phyloP scores from a whole-genome alignment of 805 yeast genomes.

The Ascoidea tarda region DNA sequence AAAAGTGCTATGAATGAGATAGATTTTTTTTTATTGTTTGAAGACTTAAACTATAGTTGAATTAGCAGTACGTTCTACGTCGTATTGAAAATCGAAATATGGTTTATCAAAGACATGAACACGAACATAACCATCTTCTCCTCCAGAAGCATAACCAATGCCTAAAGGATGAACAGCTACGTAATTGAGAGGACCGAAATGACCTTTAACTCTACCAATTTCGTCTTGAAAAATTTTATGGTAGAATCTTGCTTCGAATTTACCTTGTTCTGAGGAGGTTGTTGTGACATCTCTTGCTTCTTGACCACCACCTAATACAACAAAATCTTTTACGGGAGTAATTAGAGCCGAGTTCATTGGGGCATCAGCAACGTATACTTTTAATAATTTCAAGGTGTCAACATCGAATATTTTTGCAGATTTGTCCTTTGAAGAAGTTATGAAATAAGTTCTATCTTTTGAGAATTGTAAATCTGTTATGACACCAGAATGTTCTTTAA shows the following conservation, averaged over 20 bases:
- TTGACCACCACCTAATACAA: slow-evolving; percentile 97
- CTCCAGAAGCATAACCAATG: slow-evolving; percentile 87
- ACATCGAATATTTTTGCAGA: slow-evolving; percentile 67
- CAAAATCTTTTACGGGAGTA: slow-evolving; percentile 84
- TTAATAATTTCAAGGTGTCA: slow-evolving; percentile 56
- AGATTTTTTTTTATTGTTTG: not conserved
- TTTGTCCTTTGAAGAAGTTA: slow-evolving; percentile 89
- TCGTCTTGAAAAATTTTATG: slow-evolving; percentile 94
- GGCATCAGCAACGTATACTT: slow-evolving; percentile 74
- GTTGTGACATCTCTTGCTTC: slow-evolving; percentile 98
- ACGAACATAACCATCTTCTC: slow-evolving; percentile 96
- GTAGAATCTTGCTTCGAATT: slow-evolving; percentile 90
- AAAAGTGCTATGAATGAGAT: too few relatives aligned
- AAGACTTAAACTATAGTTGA: slow-evolving; percentile 15
- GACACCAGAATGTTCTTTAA: slow-evolving; percentile 59
- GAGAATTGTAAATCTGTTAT: slow-evolving; percentile 87
- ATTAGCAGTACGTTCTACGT: slow-evolving; percentile 71
- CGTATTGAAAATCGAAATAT: slow-evolving; percentile 86
- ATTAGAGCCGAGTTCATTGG: slow-evolving; percentile 93
- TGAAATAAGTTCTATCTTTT: slow-evolving; percentile 75
- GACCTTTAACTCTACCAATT: slow-evolving; percentile 94
- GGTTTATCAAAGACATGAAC: slow-evolving; percentile 86
- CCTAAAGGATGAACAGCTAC: slow-evolving; percentile 94
- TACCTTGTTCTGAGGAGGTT: slow-evolving; percentile 87
- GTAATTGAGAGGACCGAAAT: slow-evolving; percentile 95